Base-by-base conservation (phyloP, 108 stramenopile genomes). In the Mediolabrus comicus region DNA sequence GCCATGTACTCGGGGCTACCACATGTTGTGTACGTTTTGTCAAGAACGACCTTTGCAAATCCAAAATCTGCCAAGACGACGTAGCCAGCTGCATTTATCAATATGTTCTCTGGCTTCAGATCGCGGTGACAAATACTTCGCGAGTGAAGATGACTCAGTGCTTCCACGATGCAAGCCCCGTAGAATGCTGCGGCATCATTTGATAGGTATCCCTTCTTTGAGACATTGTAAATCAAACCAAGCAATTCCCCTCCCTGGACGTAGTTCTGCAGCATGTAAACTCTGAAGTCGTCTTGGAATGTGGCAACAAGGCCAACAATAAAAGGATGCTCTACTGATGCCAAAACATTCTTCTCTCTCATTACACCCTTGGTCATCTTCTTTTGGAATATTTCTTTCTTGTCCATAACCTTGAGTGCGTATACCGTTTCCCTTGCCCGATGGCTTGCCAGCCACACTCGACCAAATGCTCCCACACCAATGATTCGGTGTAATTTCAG, bases 381-480 rank as follows among this genome's bases (percentile, higher is more conserved):
- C 34, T 63, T 81, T 29, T 69, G 81, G 17, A 91, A 73, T 52
- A 92, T 87, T 69, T 92, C 83, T 16, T 85, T 72, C 79, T 88
- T 88, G 16, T 69, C 68, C 81, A 83, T 78, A 4, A 83, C 78
- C 65, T 88, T 88, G 25, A 88, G 66, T 49, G 87, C 87, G 58
- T 83, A 88, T 13, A 81, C 32, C 41, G 33, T 17, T 19, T 43
- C 64, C 17, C 43, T 46, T 19, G 34, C 39, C 31, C 59, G 66
- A 26, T 74, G 69, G 24, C 81, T 63, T 0, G 84, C 87, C 25
- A 97, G 69, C 87, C 91, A 92, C 19, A 98, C 98, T 63, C 88
- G 80, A 1, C 97, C 97, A 60, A 98, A 94, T 30, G 91, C 91
- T 1, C 97, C 97, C 9, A 92, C 88, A 14, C 97, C 97, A 9